Conservation (phyloP, 805 yeast species). For the Candida nanaspora region DNA sequence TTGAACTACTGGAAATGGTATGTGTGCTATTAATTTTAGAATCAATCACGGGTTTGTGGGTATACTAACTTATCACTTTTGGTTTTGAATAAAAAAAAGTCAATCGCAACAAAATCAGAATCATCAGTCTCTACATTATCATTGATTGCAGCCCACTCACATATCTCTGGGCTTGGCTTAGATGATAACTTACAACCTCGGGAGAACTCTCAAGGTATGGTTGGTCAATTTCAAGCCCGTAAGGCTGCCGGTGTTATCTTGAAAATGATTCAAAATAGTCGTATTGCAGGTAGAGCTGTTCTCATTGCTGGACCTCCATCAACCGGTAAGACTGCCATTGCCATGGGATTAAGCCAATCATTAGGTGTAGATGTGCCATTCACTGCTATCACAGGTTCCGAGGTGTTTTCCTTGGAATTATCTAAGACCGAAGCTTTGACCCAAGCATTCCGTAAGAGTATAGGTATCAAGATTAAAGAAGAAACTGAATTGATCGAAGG, state of each 20-base stretch:
- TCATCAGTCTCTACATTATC: not conserved
- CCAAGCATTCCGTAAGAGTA: conserved; percentile 92
- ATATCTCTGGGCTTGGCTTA: conserved; percentile 92
- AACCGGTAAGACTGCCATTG: conserved; percentile 97
- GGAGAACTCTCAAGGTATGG: conserved; percentile 87
- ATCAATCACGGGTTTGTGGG: no score
- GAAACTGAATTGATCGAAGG: conserved; percentile 98
- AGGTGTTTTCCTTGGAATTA: conserved; percentile 83
- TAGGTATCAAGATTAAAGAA: conserved; percentile 92
- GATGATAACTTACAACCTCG: conserved; percentile 86
- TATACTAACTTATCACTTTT: no score
- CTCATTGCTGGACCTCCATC: conserved; percentile 97
- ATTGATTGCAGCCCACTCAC: conserved; percentile 84
- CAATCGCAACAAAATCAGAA: not conserved
- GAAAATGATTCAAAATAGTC: conserved; percentile 88
- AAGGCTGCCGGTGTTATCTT: conserved; percentile 92
- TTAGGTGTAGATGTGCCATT: conserved; percentile 81
- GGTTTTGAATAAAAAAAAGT: no score
- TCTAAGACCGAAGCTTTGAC: conserved; percentile 94
- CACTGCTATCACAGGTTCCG: conserved; percentile 92
- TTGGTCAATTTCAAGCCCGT: conserved; percentile 92
- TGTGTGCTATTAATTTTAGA: no score
- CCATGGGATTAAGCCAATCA: conserved; percentile 82
- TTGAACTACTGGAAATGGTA: no score
- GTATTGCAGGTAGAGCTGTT: conserved; percentile 95